phyloP scores from a whole-genome alignment of 805 yeast species.

The Jamesozyma gamospora region DNA sequence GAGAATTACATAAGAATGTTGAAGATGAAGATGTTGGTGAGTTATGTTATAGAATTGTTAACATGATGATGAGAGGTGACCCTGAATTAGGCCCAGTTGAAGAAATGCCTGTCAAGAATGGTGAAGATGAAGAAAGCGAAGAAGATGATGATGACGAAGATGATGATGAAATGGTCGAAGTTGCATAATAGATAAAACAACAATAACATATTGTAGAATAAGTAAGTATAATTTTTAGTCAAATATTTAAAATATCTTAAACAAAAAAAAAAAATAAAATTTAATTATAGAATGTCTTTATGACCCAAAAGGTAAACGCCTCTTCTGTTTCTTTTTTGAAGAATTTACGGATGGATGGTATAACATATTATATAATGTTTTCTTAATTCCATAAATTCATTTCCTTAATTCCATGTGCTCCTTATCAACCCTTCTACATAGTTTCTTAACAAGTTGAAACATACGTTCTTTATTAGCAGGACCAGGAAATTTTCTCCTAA shows the following conservation, averaged over 20 bases:
- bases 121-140: conserved; percentile 37
- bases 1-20: conserved; percentile 67
- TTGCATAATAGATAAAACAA: conserved; percentile 17
- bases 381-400: neutral
- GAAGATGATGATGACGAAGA: conserved; percentile 22
- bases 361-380: no score
- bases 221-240: no score
- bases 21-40: conserved; percentile 46
- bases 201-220: no score
- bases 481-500: conserved; percentile 43
- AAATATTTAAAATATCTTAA: no score
- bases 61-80: conserved; percentile 89
- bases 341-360: no score
- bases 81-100: conserved; percentile 37
- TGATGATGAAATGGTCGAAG: conserved; percentile 27
- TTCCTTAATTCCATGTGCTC: conserved; percentile 26
- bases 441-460: conserved; percentile 25
- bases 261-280: no score
- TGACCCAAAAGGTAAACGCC: no score
- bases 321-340: no score
- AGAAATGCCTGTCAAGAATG: conserved; percentile 37
- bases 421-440: conserved; percentile 24
- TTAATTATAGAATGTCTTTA: no score
- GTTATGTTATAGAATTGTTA: conserved; percentile 74
- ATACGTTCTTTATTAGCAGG: conserved; percentile 23